Evolutionary conservation across 257 asterid species (phyloP), one percentile per base, ranked within the genome.

Genomic region (Penstemon barbatus): DNA sequence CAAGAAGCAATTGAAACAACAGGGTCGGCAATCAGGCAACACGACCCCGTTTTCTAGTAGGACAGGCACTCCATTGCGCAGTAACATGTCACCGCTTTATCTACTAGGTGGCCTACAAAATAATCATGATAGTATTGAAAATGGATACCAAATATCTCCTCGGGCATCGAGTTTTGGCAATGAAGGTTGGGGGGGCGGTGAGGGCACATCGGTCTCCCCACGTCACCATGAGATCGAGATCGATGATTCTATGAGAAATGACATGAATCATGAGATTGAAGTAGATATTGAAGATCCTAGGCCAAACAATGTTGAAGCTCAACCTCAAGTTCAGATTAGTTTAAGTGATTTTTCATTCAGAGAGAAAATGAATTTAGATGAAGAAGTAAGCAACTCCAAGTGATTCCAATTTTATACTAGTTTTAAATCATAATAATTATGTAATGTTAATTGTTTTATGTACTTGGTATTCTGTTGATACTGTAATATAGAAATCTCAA

Each of bases 1-100:
- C 42, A 87, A 68, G 72, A 84, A 85, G 54, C 86, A 89, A 61
- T 3, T 91, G 54, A 89, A 82, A 66, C 82, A 82, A 63, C 82
- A 87, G 12, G 87, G 85, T 69, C 86, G 78, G 65, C 72, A 73
- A 0, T 78, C 86, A 4, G 72, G 80, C 15, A 77, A 12, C 73
- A 75, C 65, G 42, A 84, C 91, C 4, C 89, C 96, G 0, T 73
- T 81, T 65, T 80, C 97, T 4, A 86, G 96, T 67, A 71, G 86
- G 49, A 80, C 96, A 0, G 63, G 88, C 44, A 89, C 98, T 5
- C 98, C 98, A 0, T 36, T 84, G 4, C 89, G 71, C 61, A 84
- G 84, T 0, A 71, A 73, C 77, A 62, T 71, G 78, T 92, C 98
- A 0, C 97, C 98, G 0, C 75, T 84, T 15, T 80, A 89, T 72